A percentile compares a stretch with the other conserved stretches of the same genome.
Evolutionary conservation across 768 basidiomycete genomes (phyloP).

Genomic region (Hysterangium stoloniferum): DNA sequence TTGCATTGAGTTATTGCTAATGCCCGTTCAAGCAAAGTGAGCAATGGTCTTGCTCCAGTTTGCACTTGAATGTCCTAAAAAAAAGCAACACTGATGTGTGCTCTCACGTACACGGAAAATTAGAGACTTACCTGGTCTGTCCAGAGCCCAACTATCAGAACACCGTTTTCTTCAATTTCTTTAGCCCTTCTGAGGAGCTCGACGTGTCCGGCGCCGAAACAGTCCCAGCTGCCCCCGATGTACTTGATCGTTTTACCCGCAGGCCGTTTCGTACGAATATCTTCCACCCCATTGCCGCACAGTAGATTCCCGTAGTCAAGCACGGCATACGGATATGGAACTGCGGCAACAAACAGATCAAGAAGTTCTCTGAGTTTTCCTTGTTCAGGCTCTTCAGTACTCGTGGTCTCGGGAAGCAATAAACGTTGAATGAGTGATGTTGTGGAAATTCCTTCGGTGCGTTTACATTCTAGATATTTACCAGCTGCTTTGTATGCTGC

Average conservation of each 20-base stretch:
- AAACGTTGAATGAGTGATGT: slow-evolving; percentile 13
- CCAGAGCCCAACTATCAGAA: slow-evolving; percentile 12
- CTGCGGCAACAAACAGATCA: slow-evolving; percentile 2
- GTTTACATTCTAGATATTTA: slow-evolving; percentile 14
- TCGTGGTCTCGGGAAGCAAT: background rate
- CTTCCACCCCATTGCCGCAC: background rate
- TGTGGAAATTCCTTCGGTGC: slow-evolving; percentile 16
- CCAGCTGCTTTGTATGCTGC: slow-evolving; percentile 10
- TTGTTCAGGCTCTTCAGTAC: background rate
- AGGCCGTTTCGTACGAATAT: background rate
- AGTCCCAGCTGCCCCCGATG: slow-evolving; percentile 14
- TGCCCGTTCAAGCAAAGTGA: slow-evolving; percentile 10
- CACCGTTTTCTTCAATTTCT: background rate
- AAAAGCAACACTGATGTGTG: background rate
- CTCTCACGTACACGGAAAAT: too few relatives aligned
- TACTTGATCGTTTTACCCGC: slow-evolving; percentile 6
- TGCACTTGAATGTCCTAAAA: slow-evolving; percentile 3
- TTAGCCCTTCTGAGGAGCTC: slow-evolving; percentile 10
- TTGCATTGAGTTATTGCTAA: slow-evolving; percentile 15
- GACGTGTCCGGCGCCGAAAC: slow-evolving; percentile 15
- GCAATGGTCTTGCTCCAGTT: slow-evolving; percentile 12
- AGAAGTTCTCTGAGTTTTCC: background rate
- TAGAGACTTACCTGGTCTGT: slow-evolving; percentile 10
- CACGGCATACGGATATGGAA: background rate
- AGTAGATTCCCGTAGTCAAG: background rate